Conservation (phyloP, 352 stramenopile genomes). For the Phytophthora macrochlamydospora region DNA sequence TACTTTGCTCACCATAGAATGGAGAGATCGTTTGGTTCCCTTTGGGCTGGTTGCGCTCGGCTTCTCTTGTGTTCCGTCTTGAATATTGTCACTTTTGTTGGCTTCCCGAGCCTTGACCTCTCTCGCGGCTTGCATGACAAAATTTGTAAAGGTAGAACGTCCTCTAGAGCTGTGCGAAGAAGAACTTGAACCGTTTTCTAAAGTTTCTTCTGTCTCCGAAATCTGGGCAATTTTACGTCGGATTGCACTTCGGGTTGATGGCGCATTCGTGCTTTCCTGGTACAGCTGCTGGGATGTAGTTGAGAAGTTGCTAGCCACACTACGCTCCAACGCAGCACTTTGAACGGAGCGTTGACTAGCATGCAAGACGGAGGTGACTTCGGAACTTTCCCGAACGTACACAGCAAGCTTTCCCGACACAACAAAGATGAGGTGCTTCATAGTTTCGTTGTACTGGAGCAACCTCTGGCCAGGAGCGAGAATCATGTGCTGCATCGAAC, state of each 20-base stretch:
- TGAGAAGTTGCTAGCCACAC: slow-evolving; percentile 72
- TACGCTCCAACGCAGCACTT: slow-evolving; percentile 58
- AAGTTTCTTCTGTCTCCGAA: slow-evolving; percentile 14
- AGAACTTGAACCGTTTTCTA: slow-evolving; percentile 4
- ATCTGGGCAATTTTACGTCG: slow-evolving; percentile 31
- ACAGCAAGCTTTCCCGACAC: slow-evolving; percentile 47
- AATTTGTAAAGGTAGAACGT: slow-evolving; percentile 56
- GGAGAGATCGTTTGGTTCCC: slow-evolving; percentile 14
- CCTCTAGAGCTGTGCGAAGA: slow-evolving; percentile 11
- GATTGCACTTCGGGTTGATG: slow-evolving; percentile 16
- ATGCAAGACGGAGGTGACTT: slow-evolving; percentile 45
- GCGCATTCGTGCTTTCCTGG: slow-evolving; percentile 18
- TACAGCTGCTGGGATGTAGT: slow-evolving; percentile 69
- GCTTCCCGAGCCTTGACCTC: slow-evolving; percentile 4
- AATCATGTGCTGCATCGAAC: slow-evolving; percentile 31
- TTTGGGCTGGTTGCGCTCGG: slow-evolving; percentile 1
- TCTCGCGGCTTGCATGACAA: slow-evolving; percentile 51
- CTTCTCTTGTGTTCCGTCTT: background rate
- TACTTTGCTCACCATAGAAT: slow-evolving; percentile 33
- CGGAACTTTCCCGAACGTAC: slow-evolving; percentile 45
- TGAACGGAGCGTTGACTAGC: slow-evolving; percentile 62
- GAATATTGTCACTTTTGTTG: background rate
- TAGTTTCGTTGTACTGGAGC: slow-evolving; percentile 39
- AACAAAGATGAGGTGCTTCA: slow-evolving; percentile 56
- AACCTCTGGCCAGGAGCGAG: slow-evolving; percentile 48